phyloP scores from a whole-genome alignment of 176 grass and related monocot genomes.

The Leersia perrieri region DNA sequence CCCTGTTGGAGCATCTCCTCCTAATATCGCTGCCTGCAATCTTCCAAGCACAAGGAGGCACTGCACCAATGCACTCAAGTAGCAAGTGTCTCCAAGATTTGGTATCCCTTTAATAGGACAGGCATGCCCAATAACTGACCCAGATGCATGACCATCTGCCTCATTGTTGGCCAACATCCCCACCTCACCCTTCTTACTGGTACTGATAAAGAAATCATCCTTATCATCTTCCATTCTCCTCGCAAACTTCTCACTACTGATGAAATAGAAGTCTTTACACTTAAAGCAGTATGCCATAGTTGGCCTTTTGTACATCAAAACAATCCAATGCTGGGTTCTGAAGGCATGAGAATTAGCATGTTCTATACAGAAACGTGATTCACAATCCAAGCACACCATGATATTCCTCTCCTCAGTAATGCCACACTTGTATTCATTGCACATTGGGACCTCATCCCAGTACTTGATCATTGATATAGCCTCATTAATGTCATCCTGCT shows the following conservation, averaged over 20 bases:
- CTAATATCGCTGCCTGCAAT: conserved; percentile 39
- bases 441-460: conserved; percentile 11
- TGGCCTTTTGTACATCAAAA: conserved; percentile 23
- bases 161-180: not conserved
- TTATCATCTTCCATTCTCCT: not conserved
- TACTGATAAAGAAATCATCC: not conserved
- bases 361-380: conserved; percentile 37
- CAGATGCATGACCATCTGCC: not conserved
- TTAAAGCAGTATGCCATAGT: conserved; percentile 55
- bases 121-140: conserved; percentile 8
- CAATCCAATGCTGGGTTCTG: conserved; percentile 47
- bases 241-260: too few species aligned
- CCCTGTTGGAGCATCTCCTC: conserved; percentile 29
- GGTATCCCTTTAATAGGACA: conserved; percentile 56
- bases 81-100: conserved; percentile 69
- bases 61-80: conserved; percentile 74
- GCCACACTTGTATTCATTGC: conserved; percentile 24
- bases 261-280: not conserved
- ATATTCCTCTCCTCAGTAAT: not conserved
- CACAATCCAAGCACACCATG: conserved; percentile 72
- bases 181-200: not conserved
- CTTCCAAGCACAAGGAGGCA: conserved; percentile 71
- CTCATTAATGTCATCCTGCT: conserved; percentile 20
- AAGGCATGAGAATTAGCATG: conserved; percentile 56
- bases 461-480: conserved; percentile 22